These are phyloP conservation scores for Stagonosporopsis vannaccii DNA, from an alignment of 2,329 filamentous ascomycete species.

Conservation along the genomic window DNA sequence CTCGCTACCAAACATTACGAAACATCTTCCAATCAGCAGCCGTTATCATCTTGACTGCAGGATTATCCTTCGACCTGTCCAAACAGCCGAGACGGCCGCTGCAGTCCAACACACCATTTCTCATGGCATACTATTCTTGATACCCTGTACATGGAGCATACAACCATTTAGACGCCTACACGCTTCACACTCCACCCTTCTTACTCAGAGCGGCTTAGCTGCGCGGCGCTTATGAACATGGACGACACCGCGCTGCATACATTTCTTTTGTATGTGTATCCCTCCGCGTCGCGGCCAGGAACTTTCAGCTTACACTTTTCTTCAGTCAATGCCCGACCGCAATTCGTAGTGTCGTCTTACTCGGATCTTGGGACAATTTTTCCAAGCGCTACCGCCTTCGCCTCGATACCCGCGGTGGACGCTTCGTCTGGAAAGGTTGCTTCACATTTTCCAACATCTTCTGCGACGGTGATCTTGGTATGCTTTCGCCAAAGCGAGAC, in stretches of 20 bases:
- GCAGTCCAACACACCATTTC: constrained; percentile 29
- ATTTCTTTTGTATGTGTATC: constrained; percentile 57
- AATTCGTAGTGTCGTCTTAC: constrained; percentile 75
- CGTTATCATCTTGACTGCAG: constrained; percentile 19
- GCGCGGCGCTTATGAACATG: constrained; percentile 40
- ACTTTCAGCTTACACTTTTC: constrained; percentile 30
- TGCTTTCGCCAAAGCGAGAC: constrained; percentile 65
- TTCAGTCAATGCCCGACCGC: constrained; percentile 49
- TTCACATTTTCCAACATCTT: constrained; percentile 86
- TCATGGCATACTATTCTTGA: constrained; percentile 45
- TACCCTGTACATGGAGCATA: constrained; percentile 20
- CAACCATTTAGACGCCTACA: constrained; percentile 36
- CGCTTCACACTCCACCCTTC: constrained; percentile 35
- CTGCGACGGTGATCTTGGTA: constrained; percentile 72
- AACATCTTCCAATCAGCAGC: constrained; percentile 31
- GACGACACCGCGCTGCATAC: constrained; percentile 69
- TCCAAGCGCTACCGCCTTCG: constrained; percentile 79
- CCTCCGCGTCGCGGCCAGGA: constrained; percentile 24
- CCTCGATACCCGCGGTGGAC: constrained; percentile 76
- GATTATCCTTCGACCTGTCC: constrained; percentile 26
- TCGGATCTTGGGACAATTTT: constrained; percentile 98
- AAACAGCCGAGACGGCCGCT: constrained; percentile 36
- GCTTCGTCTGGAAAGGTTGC: constrained; percentile 84
- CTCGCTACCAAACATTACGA: constrained; percentile 30
- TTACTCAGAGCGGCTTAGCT: constrained; percentile 40